These are phyloP conservation scores for Rhizophora apiculata DNA, from an alignment of 345 rosid genomes.

Conservation along the genomic window DNA sequence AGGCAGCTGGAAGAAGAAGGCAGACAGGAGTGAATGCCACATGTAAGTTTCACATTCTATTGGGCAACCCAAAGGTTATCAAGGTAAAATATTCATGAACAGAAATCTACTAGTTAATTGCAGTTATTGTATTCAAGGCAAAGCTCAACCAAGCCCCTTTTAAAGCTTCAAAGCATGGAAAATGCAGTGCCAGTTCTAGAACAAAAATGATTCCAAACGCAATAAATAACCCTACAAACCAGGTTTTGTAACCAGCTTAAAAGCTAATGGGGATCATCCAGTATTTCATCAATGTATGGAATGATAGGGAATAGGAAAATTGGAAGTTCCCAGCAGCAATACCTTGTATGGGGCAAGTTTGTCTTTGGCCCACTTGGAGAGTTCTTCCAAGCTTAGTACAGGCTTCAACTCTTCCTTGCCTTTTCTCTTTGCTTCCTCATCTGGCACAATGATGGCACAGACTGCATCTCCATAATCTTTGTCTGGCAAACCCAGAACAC, in stretches of 20 bases:
- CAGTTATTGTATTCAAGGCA: too few species aligned
- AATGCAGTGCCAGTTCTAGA: too few species aligned
- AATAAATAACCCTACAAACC: too few species aligned
- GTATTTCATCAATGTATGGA: background rate
- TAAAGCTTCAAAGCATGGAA: too few species aligned
- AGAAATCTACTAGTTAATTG: too few species aligned
- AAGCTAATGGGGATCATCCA: background rate
- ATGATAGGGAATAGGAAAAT: background rate
- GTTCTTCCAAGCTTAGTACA: constrained; percentile 70
- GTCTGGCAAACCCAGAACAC: constrained; percentile 88
- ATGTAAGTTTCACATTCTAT: background rate
- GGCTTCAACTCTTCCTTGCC: constrained; percentile 45
- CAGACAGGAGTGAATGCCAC: background rate
- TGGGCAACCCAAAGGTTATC: constrained; percentile 1
- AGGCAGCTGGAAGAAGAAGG: constrained; percentile 57
- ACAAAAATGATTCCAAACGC: background rate
- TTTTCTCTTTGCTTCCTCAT: constrained; percentile 45
- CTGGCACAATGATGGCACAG: constrained; percentile 61
- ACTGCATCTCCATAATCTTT: constrained; percentile 88
- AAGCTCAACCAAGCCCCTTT: too few species aligned
- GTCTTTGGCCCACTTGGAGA: constrained; percentile 77
- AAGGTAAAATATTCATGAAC: background rate
- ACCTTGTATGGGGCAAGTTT: constrained; percentile 99
- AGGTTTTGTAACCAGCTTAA: background rate
- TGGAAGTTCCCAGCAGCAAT: background rate